phyloP scores from a whole-genome alignment of 2,329 filamentous ascomycete species.

The Pseudocercospora macadamiae region DNA sequence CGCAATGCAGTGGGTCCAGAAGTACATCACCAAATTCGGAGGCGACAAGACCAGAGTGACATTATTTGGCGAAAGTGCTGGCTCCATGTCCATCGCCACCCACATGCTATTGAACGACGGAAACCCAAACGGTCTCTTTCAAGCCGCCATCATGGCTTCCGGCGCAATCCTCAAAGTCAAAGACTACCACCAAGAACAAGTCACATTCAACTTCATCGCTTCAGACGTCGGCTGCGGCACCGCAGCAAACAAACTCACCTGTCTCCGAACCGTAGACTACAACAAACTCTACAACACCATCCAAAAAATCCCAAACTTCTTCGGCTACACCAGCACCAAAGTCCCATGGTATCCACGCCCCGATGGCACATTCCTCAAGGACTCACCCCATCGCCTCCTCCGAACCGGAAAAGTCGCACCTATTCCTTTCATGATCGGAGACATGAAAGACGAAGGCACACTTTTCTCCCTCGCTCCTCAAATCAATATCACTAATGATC shows the following conservation, averaged over 20 bases:
- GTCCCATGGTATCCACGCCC: constrained; percentile 68
- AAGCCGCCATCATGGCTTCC: constrained; percentile 75
- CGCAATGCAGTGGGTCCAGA: constrained; percentile 49
- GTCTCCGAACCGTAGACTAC: constrained; percentile 12
- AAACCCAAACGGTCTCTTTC: constrained; percentile 64
- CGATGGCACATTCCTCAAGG: constrained; percentile 58
- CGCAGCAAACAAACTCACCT: constrained; percentile 7
- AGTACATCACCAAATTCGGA: constrained; percentile 47
- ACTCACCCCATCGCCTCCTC: constrained; percentile 64
- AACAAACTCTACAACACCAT: constrained; percentile 59
- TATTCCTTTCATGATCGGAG: constrained; percentile 68
- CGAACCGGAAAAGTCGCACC: constrained; percentile 58
- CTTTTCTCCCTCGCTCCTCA: constrained; percentile 37
- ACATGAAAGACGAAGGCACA: constrained; percentile 80
- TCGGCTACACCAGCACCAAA: constrained; percentile 69
- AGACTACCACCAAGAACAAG: constrained; percentile 37
- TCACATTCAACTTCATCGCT: constrained; percentile 11
- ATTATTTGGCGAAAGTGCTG: constrained; percentile 29
- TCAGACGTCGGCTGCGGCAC: neutral
- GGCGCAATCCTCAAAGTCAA: constrained; percentile 54
- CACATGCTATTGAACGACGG: constrained; percentile 75
- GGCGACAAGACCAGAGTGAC: constrained; percentile 30
- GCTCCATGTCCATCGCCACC: constrained; percentile 59
- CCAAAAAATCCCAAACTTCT: constrained; percentile 69
- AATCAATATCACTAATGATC: constrained; percentile 65